Base-by-base conservation (phyloP, 345 rosid genomes). In the Isatis tinctoria region DNA sequence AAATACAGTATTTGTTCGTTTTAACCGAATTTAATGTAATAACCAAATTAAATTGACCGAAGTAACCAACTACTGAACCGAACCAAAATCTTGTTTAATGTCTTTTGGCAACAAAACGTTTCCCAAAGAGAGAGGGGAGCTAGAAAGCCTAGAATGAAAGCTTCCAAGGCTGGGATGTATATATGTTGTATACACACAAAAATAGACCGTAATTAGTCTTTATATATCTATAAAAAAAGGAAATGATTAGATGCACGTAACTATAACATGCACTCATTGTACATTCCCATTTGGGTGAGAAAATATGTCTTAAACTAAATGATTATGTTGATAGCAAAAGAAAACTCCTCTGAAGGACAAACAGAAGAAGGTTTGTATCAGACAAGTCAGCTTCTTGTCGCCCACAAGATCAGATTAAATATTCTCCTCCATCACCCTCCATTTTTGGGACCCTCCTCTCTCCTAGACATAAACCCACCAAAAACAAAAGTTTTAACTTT, bases 391-490 rank as follows among this genome's bases (percentile, higher is more conserved):
- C 62, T 49, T 45, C 24, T 26, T 36, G 60, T 70, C 62, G 56
- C 76, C 52, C 70, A 43, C 70, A 48, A 48, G 58, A 48, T 12
- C 70, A 59, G 70, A 65, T 14, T 9, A 26, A 45, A 22, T 41
- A 32, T 63, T 68, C 37, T 13, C 52, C 52, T 47, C 70, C 64
- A 41, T 48, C 39, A 56, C 65, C 10, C 5, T 61, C 32, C 60
- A 61, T 37, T 37, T 49, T 12, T 12, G 3, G 16, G 40, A n/a
- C 10, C 44, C 13, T 60, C 41, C 37, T 48, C 36, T 44, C 45
- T 20, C 39, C 45, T 44, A 73, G 56, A 73, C 77, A 53, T 54
- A 73, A 73, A 73, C 65, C 58, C 65, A 57, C 41, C 48, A 57
- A 56, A 70, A 56, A 35, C 10, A 53, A 52, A 65, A 33, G 12